phyloP scores from a whole-genome alignment of 2,329 filamentous ascomycete genomes.

The Stylonectria norvegica region DNA sequence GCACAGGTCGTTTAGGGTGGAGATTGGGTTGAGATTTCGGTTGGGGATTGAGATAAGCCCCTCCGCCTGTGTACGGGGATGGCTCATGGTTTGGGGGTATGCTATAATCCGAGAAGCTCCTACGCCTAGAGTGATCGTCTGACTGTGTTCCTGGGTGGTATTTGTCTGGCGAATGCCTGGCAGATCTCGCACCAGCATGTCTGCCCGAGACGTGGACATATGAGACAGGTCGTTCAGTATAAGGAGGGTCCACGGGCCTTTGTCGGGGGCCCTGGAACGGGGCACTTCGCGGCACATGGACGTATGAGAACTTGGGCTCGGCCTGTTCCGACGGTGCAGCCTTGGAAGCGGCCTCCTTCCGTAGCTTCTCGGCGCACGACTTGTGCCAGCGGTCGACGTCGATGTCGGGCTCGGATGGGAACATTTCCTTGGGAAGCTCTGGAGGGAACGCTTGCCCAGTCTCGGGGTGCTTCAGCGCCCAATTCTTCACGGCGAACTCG shows the following conservation, averaged over 20 bases:
- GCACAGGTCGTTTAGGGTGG: conserved; percentile 28
- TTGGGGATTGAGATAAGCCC: conserved; percentile 35
- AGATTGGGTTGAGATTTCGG: conserved; percentile 38
- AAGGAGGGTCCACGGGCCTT: conserved; percentile 31
- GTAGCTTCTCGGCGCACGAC: conserved; percentile 66
- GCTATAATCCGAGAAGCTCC: conserved; percentile 52
- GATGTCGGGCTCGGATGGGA: conserved; percentile 69
- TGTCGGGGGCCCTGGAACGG: conserved; percentile 28
- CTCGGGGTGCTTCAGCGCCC: conserved; percentile 70
- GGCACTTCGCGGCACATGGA: conserved; percentile 32
- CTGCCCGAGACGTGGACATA: conserved; percentile 40
- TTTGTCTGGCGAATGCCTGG: conserved; percentile 34
- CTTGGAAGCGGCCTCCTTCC: conserved; percentile 52
- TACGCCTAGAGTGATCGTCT: conserved; percentile 42
- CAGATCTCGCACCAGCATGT: conserved; percentile 30
- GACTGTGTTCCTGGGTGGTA: conserved; percentile 37
- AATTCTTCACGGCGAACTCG: conserved; percentile 74
- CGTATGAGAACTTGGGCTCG: conserved; percentile 38
- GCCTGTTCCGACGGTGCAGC: conserved; percentile 30
- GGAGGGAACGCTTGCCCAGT: conserved; percentile 66
- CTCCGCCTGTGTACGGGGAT: conserved; percentile 25
- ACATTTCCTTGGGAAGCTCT: conserved; percentile 57
- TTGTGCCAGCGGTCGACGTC: conserved; percentile 88
- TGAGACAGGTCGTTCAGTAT: conserved; percentile 34
- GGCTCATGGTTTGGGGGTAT: conserved; percentile 34